These are phyloP conservation scores for Alloteropsis semialata DNA, from an alignment of 176 grass and related monocot species.

Conservation along the genomic window DNA sequence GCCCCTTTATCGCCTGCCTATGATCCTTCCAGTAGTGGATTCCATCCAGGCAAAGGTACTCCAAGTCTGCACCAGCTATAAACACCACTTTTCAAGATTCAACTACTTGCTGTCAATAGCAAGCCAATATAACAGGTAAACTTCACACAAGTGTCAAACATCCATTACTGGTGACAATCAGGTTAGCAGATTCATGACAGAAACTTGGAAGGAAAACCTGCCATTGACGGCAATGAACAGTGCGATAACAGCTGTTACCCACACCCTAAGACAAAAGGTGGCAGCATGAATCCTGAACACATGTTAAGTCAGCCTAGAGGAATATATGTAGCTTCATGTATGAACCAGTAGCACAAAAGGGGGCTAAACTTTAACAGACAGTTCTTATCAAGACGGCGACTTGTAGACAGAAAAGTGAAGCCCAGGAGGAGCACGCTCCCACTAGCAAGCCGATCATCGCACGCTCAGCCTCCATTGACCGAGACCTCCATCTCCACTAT, in stretches of 20 bases:
- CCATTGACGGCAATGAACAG: conserved; percentile 23
- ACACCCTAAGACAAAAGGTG: conserved; percentile 15
- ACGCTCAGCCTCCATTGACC: conserved; percentile 39
- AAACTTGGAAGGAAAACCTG: conserved; percentile 3
- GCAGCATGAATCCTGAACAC: conserved; percentile 21
- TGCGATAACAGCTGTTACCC: conserved; percentile 32
- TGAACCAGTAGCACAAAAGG: conserved; percentile 21
- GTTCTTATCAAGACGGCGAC: conserved; percentile 46
- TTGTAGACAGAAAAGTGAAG: conserved; percentile 44
- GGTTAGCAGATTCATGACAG: conserved; percentile 1
- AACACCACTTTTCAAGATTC: not conserved
- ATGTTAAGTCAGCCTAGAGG: conserved; percentile 34
- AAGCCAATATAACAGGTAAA: conserved; percentile 7
- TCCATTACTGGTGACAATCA: conserved; percentile 10
- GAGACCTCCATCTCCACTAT: conserved; percentile 20
- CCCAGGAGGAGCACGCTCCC: conserved; percentile 51
- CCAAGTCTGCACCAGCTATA: not conserved
- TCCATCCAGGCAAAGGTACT: conserved; percentile 15
- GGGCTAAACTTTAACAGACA: conserved; percentile 24
- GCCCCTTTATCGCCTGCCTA: not conserved
- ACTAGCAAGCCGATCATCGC: conserved; percentile 46
- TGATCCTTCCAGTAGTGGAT: conserved; percentile 7
- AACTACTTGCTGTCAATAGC: not conserved
- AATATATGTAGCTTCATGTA: conserved; percentile 19
- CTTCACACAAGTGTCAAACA: not conserved